Evolutionary conservation across 2,329 filamentous ascomycete genomes (phyloP).

Genomic region (Pochonia chlamydosporia): DNA sequence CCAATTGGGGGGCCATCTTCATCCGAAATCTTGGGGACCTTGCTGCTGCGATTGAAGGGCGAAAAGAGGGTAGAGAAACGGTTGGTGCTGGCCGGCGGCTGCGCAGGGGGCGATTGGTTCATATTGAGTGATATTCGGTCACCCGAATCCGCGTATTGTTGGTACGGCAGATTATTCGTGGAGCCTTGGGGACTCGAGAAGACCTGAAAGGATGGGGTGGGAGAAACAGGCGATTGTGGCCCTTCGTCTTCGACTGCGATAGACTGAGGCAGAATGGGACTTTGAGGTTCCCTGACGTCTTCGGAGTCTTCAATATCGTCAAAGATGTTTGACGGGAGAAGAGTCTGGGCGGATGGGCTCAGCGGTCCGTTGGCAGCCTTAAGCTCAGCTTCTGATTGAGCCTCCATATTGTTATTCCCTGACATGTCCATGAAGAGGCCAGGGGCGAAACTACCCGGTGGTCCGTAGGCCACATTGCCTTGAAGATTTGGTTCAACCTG

Average conservation of each 20-base stretch:
- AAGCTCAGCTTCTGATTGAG: constrained; percentile 56
- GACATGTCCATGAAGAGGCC: constrained; percentile 47
- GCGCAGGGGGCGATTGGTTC: constrained; percentile 33
- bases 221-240: constrained; percentile 56
- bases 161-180: constrained; percentile 51
- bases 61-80: constrained; percentile 50
- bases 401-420: constrained; percentile 29
- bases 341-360: constrained; percentile 68
- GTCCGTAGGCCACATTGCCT: constrained; percentile 48
- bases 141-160: constrained; percentile 39
- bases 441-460: constrained; percentile 45
- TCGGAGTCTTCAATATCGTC: constrained; percentile 53
- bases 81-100: constrained; percentile 22
- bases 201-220: constrained; percentile 48
- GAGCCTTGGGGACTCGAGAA: constrained; percentile 59
- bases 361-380: constrained; percentile 62
- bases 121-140: constrained; percentile 37
- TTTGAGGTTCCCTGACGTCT: constrained; percentile 35
- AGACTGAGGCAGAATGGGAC: constrained; percentile 27
- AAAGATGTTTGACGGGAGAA: constrained; percentile 63
- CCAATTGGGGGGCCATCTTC: constrained; percentile 56
- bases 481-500: constrained; percentile 36
- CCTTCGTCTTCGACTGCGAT: constrained; percentile 31
- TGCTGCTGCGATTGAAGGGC: constrained; percentile 54
- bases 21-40: constrained; percentile 47